phyloP scores from a whole-genome alignment of 208 protist genomes.

The Blechomonas ayalai region DNA sequence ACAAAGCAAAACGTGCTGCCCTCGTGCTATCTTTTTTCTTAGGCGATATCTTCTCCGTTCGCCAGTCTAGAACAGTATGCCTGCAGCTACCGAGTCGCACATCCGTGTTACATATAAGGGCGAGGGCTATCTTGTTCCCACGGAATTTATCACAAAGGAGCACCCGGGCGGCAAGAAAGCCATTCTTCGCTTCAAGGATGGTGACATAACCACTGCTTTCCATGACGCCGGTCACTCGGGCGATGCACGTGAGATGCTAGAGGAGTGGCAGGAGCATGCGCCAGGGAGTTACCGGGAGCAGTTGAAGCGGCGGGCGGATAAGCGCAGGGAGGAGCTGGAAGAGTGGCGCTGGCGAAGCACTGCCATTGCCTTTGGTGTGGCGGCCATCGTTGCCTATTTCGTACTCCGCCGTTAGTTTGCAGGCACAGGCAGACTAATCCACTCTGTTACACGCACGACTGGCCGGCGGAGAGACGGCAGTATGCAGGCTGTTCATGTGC shows the following conservation, averaged over 20 bases:
- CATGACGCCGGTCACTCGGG: slow-evolving; percentile 18
- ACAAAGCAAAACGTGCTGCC: no score
- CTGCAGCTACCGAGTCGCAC: neutral
- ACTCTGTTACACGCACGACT: no score
- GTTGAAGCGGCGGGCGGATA: slow-evolving; percentile 4
- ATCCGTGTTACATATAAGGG: slow-evolving; percentile 20
- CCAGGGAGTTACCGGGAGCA: neutral
- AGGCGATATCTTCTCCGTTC: no score
- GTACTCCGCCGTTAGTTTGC: no score
- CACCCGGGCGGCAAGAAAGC: slow-evolving; percentile 23
- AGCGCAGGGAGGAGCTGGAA: slow-evolving; percentile 12
- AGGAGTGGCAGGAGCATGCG: slow-evolving; percentile 18
- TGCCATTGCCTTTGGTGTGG: slow-evolving; percentile 16
- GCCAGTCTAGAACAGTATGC: no score
- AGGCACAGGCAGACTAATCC: no score
- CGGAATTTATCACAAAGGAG: slow-evolving; percentile 17
- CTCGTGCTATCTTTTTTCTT: no score
- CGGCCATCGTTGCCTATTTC: slow-evolving; percentile 8
- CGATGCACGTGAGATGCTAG: slow-evolving; percentile 19
- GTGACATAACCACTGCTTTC: slow-evolving; percentile 33
- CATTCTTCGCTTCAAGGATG: slow-evolving; percentile 10
- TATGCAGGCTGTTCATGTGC: no score
- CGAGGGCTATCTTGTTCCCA: slow-evolving; percentile 19
- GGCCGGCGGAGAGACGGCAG: no score
- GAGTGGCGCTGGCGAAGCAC: slow-evolving; percentile 32